Evolutionary conservation across 306 rosid species (phyloP), one percentile per base, ranked within the genome.

Genomic region (Leucaena leucocephala): DNA sequence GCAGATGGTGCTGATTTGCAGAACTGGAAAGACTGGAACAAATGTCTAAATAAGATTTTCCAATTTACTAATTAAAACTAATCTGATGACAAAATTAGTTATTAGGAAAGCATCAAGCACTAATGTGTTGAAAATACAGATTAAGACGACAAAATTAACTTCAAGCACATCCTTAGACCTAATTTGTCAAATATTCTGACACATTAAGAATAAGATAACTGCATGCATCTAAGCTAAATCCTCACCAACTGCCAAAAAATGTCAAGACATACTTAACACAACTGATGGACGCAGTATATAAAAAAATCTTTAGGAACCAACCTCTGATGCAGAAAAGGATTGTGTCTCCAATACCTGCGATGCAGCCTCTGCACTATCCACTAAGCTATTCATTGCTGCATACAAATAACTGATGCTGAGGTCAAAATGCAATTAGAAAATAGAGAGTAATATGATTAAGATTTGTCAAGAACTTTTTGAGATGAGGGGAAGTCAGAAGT

Each of bases 261-360:
- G 71, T 45, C 67, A 52, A 17, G 69, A 59, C 44, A 72, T 17
- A 77, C 71, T 50, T 38, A 17, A 72, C 62, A 75, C 8, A 82
- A 39, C n/a, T 38, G 35, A 44, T 22, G 35, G 61, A 22, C 27
- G 71, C 58, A 49, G 50, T 67, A 78, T 14, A 78, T 27, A n/a
- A n/a, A n/a, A n/a, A n/a, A n/a, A n/a, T n/a, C 76, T 22, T n/a
- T 16, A 45, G 10, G 40, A 72, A 85, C 87, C 81, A 82, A 92
- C 98, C 97, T 92, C 92, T 15, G 90, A 87, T 34, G 74, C 48
- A 67, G 92, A 80, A 87, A 79, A 74, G 76, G 78, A 67, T 34
- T 83, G 80, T 72, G 87, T 54, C 82, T 87, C 92, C 78, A 42
- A 81, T 49, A 65, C 81, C 75, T 88, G 78, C 42, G 94, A 88